These are phyloP conservation scores for Xylaria nigripes DNA, from an alignment of 495 filamentous ascomycete species.

Conservation along the genomic window DNA sequence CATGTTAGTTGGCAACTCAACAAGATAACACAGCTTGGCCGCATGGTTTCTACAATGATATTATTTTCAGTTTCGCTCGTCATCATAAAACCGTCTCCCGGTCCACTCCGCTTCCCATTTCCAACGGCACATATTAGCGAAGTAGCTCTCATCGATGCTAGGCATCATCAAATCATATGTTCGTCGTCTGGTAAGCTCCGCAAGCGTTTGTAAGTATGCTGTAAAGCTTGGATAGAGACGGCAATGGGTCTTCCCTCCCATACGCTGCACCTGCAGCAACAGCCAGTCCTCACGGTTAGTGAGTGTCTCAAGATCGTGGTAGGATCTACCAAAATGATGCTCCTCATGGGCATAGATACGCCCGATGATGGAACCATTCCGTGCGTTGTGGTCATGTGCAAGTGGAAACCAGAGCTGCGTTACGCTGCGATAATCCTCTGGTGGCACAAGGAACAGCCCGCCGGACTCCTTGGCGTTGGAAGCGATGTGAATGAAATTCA, in stretches of 20 bases:
- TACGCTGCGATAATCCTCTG: neutral
- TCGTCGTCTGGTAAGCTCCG: neutral
- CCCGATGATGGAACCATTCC: neutral
- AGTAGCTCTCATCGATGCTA: neutral
- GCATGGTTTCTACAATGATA: no score
- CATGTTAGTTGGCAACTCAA: no score
- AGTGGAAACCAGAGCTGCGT: neutral
- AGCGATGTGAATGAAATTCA: neutral
- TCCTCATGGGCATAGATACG: neutral
- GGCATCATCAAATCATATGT: neutral
- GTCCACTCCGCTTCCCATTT: slow-evolving; percentile 4
- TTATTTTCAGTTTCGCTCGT: no score
- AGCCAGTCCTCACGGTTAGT: neutral
- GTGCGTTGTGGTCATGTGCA: neutral
- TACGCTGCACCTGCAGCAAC: neutral
- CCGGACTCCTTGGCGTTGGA: neutral
- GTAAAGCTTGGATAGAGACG: slow-evolving; percentile 4
- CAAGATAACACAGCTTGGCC: no score
- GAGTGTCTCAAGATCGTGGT: neutral
- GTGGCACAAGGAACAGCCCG: neutral
- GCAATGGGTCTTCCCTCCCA: neutral
- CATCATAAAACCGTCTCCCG: neutral
- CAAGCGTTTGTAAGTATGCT: slow-evolving; percentile 1
- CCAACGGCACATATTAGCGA: neutral
- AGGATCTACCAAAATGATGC: neutral